Conservation (phyloP, 2,329 filamentous ascomycete genomes). For the Fonsecaea nubica region DNA sequence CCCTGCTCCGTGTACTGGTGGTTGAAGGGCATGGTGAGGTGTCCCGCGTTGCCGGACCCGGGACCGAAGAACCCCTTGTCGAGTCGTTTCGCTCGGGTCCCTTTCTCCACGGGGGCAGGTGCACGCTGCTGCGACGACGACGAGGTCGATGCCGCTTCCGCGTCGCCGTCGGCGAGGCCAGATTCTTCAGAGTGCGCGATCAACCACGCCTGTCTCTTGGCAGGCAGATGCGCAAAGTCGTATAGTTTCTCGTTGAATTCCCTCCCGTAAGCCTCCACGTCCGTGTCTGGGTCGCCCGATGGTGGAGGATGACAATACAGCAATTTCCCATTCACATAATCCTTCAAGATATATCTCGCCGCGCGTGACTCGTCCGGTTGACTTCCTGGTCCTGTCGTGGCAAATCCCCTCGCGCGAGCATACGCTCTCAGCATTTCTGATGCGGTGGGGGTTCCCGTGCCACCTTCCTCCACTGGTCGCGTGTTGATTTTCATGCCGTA, state of each 20-base stretch:
- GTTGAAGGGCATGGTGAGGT: conserved; percentile 79
- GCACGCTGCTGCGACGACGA: conserved; percentile 5
- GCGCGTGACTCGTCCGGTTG: conserved; percentile 93
- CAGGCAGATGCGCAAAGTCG: conserved; percentile 78
- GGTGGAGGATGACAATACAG: conserved; percentile 91
- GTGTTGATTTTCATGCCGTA: conserved; percentile 91
- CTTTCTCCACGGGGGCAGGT: conserved; percentile 45
- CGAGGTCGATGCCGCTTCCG: conserved; percentile 45
- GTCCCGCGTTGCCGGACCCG: conserved; percentile 62
- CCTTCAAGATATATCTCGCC: conserved; percentile 87
- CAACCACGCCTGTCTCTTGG: conserved; percentile 75
- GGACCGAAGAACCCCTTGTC: conserved; percentile 90
- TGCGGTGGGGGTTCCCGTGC: conserved; percentile 82
- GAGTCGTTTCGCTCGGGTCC: conserved; percentile 75
- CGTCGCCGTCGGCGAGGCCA: conserved; percentile 47
- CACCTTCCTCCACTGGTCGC: conserved; percentile 85
- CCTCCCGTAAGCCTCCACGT: conserved; percentile 56
- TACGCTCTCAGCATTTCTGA: conserved; percentile 86
- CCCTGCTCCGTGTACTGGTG: conserved; percentile 89
- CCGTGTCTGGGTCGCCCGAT: conserved; percentile 62
- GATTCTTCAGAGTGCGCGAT: conserved; percentile 54
- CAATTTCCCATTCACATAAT: conserved; percentile 96
- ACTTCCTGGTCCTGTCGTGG: conserved; percentile 75
- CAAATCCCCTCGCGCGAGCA: conserved; percentile 86
- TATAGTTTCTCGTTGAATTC: conserved; percentile 92